A percentile compares a stretch with the other conserved stretches of the same genome.
These are phyloP conservation scores for Penicillium psychrosexuale DNA, from an alignment of 2,329 filamentous ascomycete genomes.

Conservation along the genomic window DNA sequence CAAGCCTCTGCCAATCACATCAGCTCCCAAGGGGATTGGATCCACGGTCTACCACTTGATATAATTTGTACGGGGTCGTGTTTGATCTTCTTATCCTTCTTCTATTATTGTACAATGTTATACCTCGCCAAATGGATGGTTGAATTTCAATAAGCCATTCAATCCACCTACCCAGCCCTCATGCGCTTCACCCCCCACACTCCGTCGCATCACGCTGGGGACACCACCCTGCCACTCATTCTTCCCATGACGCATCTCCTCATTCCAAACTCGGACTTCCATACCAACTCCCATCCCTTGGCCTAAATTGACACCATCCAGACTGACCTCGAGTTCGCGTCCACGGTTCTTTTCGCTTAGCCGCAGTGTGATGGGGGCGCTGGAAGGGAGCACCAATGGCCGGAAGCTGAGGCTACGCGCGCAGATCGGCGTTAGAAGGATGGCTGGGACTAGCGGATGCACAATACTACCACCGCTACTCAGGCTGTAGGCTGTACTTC, in stretches of 20 bases:
- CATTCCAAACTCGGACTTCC: conserved; percentile 85
- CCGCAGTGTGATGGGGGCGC: conserved; percentile 76
- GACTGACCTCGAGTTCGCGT: conserved; percentile 72
- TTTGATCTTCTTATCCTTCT: not conserved
- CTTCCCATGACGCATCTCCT: conserved; percentile 61
- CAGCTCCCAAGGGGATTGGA: not conserved
- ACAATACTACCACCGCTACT: conserved; percentile 90
- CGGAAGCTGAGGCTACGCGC: conserved; percentile 88
- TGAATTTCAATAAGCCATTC: conserved; percentile 93
- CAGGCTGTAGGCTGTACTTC: conserved; percentile 93
- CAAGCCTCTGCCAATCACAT: conserved; percentile 19
- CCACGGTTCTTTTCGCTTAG: conserved; percentile 78
- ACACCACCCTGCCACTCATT: conserved; percentile 72
- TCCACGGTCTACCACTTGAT: not conserved
- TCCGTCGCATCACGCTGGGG: conserved; percentile 77
- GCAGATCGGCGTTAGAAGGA: conserved; percentile 91
- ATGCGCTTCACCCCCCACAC: conserved; percentile 57
- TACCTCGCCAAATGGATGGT: conserved; percentile 85
- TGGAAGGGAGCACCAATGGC: conserved; percentile 81
- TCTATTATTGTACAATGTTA: not conserved
- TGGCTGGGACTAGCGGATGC: conserved; percentile 82
- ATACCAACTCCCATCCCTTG: conserved; percentile 68
- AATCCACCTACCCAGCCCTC: conserved; percentile 96
- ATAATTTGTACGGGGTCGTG: too few species aligned
- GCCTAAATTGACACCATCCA: conserved; percentile 68